Evolutionary conservation across 2,329 filamentous ascomycete genomes (phyloP).

Genomic region (Fusarium circinatum): DNA sequence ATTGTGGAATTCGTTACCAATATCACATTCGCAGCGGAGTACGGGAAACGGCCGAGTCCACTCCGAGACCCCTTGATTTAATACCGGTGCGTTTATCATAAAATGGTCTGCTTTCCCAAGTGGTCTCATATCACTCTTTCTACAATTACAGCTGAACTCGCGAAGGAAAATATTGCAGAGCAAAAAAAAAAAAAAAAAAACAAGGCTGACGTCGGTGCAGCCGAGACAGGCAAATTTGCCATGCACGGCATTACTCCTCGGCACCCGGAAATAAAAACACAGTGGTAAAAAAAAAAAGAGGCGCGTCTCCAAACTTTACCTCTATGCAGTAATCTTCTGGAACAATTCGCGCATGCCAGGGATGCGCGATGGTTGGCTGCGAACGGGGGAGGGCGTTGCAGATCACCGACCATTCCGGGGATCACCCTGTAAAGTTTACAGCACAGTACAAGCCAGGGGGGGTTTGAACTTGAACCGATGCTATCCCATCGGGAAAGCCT

Average conservation of each 20-base stretch:
- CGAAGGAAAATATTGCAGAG: background rate
- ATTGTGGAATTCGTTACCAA: conserved; percentile 14
- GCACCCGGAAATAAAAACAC: background rate
- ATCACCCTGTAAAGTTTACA: background rate
- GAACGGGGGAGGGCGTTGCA: background rate
- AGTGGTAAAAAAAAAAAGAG: background rate
- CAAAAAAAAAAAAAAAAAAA: background rate
- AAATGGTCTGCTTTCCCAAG: background rate
- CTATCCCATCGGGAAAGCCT: conserved; percentile 13
- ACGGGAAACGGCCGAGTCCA: conserved; percentile 3
- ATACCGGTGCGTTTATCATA: background rate
- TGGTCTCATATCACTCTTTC: background rate
- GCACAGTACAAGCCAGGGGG: background rate
- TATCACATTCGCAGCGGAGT: background rate
- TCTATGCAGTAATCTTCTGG: conserved; percentile 8
- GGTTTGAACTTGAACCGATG: background rate
- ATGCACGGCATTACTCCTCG: background rate
- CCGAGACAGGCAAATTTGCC: background rate
- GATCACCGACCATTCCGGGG: conserved; percentile 1
- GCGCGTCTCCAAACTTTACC: background rate
- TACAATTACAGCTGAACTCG: background rate
- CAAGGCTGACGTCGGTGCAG: background rate
- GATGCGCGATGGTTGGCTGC: background rate
- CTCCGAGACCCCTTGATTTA: conserved; percentile 6
- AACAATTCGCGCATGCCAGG: conserved; percentile 7